Base-by-base conservation (phyloP, 2,329 filamentous ascomycete genomes). In the Exophiala viscosa region DNA sequence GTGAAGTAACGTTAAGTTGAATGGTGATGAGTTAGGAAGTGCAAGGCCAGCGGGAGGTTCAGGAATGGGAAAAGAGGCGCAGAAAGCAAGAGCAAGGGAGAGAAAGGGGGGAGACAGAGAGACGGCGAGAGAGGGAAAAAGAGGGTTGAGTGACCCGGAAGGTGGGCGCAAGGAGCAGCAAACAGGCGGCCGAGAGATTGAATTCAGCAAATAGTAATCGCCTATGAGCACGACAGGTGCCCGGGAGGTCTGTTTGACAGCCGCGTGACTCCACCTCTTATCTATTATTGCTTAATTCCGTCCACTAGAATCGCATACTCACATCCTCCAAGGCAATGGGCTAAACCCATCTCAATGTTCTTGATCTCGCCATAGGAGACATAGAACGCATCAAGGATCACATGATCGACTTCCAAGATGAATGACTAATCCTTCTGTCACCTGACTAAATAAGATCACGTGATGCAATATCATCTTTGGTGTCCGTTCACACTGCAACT, bases 21-120 rank as follows among this genome's bases (percentile, higher is more conserved):
- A 40, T 52, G 41, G 18, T 45, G 38, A 33, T 36, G 42, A 49
- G 40, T 46, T 36, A 32, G 34, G 54, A 46, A 45, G 41, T 45
- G 34, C 36, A 18, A 18, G 40, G 48, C 14, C 14, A 20, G 33
- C n/a, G 39, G 38, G 39, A 14, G 15, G 17, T 17, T 23, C 40
- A 41, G 41, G 39, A 45, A 23, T n/a, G 44, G 15, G 31, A 15
- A 15, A 31, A 43, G 38, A 36, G 52, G 52, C 36, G 48, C 45
- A 47, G 55, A 57, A 54, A 45, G 49, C 31, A 50, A 50, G 52
- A 55, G 56, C 52, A 54, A 54, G 46, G 54, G 50, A 53, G 47
- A 53, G 56, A 50, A 55, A 38, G 45, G 42, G 34, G 40, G 45
- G 52, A 55, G 47, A 57, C 39, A 36, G 43, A 48, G 39, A 43